phyloP scores from a whole-genome alignment of 352 stramenopile species.

The Plasmopara halstedii region DNA sequence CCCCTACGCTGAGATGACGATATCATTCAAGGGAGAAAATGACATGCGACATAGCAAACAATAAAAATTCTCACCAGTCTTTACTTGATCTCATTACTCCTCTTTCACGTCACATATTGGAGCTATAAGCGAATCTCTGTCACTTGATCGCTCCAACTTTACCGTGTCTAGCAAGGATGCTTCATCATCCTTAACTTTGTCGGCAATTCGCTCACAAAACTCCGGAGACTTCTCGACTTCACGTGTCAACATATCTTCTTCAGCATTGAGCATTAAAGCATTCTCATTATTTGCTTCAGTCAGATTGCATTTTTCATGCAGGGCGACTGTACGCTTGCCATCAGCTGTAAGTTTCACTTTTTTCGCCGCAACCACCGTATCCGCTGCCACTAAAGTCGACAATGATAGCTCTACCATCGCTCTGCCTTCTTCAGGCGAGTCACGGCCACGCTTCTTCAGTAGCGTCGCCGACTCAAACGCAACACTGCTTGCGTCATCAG shows the following conservation, averaged over 20 bases:
- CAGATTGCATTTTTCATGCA: conserved; percentile 25
- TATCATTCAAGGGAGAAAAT: too few relatives aligned
- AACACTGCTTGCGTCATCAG: conserved; percentile 29
- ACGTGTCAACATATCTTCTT: conserved; percentile 2
- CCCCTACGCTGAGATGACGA: too few relatives aligned
- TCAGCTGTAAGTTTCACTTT: conserved; percentile 22
- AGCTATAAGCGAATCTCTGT: conserved; percentile 3
- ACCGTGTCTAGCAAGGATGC: conserved; percentile 2
- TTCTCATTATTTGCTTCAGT: conserved; percentile 1
- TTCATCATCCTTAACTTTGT: background rate
- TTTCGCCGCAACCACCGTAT: conserved; percentile 17
- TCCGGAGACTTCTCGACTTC: conserved; percentile 10
- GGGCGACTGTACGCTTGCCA: conserved; percentile 9
- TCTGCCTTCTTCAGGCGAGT: conserved; percentile 18
- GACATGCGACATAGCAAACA: too few relatives aligned
- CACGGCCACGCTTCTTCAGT: conserved; percentile 46
- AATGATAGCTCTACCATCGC: conserved; percentile 9
- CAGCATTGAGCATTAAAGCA: background rate
- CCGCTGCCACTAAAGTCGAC: conserved; percentile 3
- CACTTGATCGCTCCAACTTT: conserved; percentile 4
- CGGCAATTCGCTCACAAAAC: conserved; percentile 2
- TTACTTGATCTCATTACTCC: conserved; percentile 13
- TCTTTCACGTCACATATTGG: conserved; percentile 16
- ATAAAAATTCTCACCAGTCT: too few relatives aligned
- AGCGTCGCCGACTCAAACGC: conserved; percentile 31